Conservation (phyloP, 2,329 filamentous ascomycete genomes). For the Xylaria sp. region DNA sequence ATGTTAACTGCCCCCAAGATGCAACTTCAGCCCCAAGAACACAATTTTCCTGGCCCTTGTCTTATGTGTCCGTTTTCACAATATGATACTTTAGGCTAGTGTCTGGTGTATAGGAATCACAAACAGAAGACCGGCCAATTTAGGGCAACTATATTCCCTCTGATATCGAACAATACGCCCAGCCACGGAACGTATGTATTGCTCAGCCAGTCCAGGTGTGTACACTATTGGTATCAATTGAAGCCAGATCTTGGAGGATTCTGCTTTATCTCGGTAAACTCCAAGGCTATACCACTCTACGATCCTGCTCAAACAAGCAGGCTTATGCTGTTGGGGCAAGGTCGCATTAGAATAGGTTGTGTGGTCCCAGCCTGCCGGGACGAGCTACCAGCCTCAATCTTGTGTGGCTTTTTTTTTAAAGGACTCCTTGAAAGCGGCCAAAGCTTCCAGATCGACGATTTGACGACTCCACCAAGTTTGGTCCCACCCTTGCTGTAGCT, state of each 20-base stretch:
- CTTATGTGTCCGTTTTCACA: neutral
- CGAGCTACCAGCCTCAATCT: conserved; percentile 38
- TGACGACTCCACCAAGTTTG: conserved; percentile 34
- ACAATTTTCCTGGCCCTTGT: neutral
- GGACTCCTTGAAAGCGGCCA: conserved; percentile 4
- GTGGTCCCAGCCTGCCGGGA: conserved; percentile 39
- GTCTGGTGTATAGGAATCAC: neutral
- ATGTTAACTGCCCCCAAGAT: neutral
- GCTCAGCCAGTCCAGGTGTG: neutral
- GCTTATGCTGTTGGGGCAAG: conserved; percentile 13
- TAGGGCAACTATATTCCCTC: neutral
- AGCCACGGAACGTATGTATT: neutral
- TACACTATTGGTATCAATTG: neutral
- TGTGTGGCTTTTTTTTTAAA: conserved; percentile 35
- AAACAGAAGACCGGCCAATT: neutral
- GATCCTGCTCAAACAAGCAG: neutral
- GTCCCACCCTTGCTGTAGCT: conserved; percentile 13
- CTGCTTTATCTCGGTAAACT: neutral
- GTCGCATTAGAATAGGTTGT: conserved; percentile 44
- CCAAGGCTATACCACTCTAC: no score
- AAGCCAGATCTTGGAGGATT: neutral
- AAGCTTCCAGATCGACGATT: conserved; percentile 42
- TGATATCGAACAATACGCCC: no score
- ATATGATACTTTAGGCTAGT: neutral
- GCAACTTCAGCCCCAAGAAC: neutral